Evolutionary conservation across 768 basidiomycete species (phyloP), one percentile per base, ranked within the genome.

Genomic region (Fomitopsis pulvina): DNA sequence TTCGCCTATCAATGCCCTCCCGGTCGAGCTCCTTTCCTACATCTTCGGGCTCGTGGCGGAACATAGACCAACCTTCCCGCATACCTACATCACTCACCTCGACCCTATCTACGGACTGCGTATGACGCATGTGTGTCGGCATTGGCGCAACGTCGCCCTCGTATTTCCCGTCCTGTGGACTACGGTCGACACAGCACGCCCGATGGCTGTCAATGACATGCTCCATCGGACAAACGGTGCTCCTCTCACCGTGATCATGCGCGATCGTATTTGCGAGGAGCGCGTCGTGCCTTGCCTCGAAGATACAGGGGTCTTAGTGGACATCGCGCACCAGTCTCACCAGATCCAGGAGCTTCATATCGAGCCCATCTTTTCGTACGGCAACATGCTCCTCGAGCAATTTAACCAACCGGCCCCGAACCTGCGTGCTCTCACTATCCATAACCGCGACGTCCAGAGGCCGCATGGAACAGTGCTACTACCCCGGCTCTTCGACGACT

Each of bases 81-180:
- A 27, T 12, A 26, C 22, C 20, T 34, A 47, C 39, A 16, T 25
- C 9, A 21, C 37, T 21, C 27, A 34, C 20, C 21, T 30, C n/a
- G 39, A 21, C 25, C 29, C 21, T 9, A 22, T 24, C 29, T 4
- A 39, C 20, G 45, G 48, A 28, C 20, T 47, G 14, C 22, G 3
- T 16, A 16, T 44, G 29, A 47, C 44, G 9, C 48, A 44, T 11
- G 48, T 56, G 22, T 56, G 51, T 25, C 55, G 52, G 16, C 38
- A 47, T 39, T 56, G 55, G 55, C 44, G 44, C 5, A 28, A 7
- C 11, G 32, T 52, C 12, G 55, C 55, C 2, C 20, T 52, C 1
- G 32, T 45, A 14, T 39, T 43, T 24, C 47, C 55, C 11, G 22
- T 16, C 14, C 52, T 56, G 5, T 56, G 55, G 55, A 34, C 48